Base-by-base conservation (phyloP, 2,329 filamentous ascomycete genomes). In the Colletotrichum tropicicola region DNA sequence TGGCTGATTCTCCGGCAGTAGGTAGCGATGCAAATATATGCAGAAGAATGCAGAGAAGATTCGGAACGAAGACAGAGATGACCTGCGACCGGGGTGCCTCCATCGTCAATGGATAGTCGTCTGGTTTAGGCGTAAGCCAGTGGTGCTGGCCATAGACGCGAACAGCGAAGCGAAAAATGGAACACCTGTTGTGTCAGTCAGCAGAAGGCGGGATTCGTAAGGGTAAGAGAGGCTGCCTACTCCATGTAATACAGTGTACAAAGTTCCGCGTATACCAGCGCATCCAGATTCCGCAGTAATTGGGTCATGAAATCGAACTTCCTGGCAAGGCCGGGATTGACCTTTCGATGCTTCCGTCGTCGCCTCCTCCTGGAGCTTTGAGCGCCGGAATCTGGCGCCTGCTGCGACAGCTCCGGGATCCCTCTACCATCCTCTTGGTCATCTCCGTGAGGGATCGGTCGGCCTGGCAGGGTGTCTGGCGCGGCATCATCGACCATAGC, bases 171-270 rank as follows among this genome's bases (percentile, higher is more conserved):
- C 87, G 87, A 71, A 89, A 83, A 72, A 91, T 84, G 30, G 89
- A 91, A 73, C 88, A 90, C 73, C 89, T 91, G 68, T 30, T 66
- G 49, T 52, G 15, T 41, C 56, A 51, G 65, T 71, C 55, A 68
- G 68, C 59, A 47, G 67, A 59, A 47, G n/a, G 3, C 23, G 52
- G 39, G 37, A 21, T 17, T 15, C 10, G 27, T 13, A 7, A 32
- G 25, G 32, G 9, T 17, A 43, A 28, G 4, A 30, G n/a, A 23
- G 21, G 25, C 9, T 19, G 17, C 54, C 85, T 80, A 91, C 89
- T 92, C 89, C 85, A 91, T 88, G 74, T 91, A 91, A 74, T 92
- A 92, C 70, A 91, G 70, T 44, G 85, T 82, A 71, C 87, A 89
- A 60, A 91, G 79, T 78, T 91, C 88, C 41, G 85, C 86, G 74